These are phyloP conservation scores for Nemania sp. DNA, from an alignment of 2,329 filamentous ascomycete genomes.

Conservation along the genomic window DNA sequence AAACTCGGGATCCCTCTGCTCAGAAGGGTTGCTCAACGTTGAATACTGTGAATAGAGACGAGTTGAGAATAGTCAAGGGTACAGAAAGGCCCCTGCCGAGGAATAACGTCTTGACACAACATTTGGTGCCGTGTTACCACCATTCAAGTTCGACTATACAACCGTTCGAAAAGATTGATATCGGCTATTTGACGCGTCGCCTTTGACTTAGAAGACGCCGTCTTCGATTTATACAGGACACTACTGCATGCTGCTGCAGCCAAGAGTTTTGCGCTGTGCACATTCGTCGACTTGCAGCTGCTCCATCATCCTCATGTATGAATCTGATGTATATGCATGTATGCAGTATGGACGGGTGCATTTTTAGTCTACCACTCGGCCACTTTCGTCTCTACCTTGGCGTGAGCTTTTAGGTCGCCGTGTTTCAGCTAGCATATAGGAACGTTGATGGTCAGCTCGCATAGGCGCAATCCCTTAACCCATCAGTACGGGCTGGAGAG, in stretches of 20 bases:
- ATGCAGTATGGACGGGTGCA: too few relatives aligned
- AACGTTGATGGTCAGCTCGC: neutral
- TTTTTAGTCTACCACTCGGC: neutral
- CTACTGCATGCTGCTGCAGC: constrained; percentile 41
- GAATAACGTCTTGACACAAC: constrained; percentile 22
- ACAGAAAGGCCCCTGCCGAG: neutral
- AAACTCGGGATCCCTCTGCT: neutral
- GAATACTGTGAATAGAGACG: too few relatives aligned
- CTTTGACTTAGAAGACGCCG: constrained; percentile 25
- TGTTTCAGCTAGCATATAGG: constrained; percentile 29
- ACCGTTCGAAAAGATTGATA: constrained; percentile 30
- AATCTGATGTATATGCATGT: too few relatives aligned
- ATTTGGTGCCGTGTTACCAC: constrained; percentile 31
- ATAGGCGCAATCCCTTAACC: too few relatives aligned
- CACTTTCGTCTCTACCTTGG: neutral
- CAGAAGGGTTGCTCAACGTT: too few relatives aligned
- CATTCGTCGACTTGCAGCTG: constrained; percentile 40
- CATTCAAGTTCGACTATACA: constrained; percentile 7
- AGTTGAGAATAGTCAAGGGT: neutral
- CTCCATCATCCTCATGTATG: constrained; percentile 26
- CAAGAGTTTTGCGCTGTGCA: constrained; percentile 34
- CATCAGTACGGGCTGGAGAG: too few relatives aligned
- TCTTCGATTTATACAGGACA: constrained; percentile 31
- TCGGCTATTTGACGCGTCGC: constrained; percentile 29
- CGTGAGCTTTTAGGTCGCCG: constrained; percentile 18